Evolutionary conservation across 345 rosid species (phyloP).

Genomic region (Linum tenue): DNA sequence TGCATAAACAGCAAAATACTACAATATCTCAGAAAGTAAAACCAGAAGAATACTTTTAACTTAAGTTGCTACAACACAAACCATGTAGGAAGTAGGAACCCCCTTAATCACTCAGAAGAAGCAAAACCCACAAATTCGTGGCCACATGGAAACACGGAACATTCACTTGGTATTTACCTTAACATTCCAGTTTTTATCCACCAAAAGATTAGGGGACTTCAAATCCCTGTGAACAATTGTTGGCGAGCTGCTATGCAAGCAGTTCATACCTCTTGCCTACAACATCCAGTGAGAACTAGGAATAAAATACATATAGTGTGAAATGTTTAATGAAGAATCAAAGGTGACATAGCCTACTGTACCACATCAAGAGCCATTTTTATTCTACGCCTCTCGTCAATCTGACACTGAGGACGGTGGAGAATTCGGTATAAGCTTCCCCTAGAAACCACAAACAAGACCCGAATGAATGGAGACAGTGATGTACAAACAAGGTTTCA

Average conservation of each 20-base stretch:
- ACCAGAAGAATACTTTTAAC: too few relatives aligned
- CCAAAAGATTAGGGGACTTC: constrained; percentile 96
- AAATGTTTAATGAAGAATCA: neutral
- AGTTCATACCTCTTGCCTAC: constrained; percentile 99
- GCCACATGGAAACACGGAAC: neutral
- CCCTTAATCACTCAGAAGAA: neutral
- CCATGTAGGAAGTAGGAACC: too few relatives aligned
- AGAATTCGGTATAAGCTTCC: constrained; percentile 93
- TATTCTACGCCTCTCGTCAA: constrained; percentile 86
- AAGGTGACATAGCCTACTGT: constrained; percentile 16
- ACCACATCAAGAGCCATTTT: constrained; percentile 99
- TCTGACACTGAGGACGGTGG: constrained; percentile 86
- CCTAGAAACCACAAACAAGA: constrained; percentile 31
- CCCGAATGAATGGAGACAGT: neutral
- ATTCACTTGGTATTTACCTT: constrained; percentile 39
- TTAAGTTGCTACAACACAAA: too few relatives aligned
- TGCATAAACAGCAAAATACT: constrained; percentile 30
- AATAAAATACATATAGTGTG: neutral
- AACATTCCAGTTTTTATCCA: constrained; percentile 97
- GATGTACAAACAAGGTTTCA: neutral
- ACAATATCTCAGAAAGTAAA: too few relatives aligned
- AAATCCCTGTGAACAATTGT: constrained; percentile 98
- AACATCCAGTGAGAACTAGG: constrained; percentile 13
- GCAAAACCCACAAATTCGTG: neutral
- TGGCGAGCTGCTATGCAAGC: constrained; percentile 88